These are phyloP conservation scores for Manihot esculenta DNA, from an alignment of 441 rosid genomes.

Conservation along the genomic window DNA sequence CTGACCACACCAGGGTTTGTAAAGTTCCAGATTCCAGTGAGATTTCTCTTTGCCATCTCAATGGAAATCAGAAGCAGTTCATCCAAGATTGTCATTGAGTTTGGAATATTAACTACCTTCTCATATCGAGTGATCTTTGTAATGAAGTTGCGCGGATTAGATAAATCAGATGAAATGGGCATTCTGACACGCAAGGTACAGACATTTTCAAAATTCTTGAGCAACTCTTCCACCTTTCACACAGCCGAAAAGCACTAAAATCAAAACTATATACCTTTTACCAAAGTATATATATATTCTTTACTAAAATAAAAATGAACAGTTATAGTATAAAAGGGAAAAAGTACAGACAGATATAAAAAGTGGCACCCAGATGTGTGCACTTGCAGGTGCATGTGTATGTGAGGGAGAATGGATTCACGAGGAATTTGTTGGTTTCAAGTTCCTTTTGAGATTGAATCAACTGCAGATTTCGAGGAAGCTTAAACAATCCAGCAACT, in stretches of 20 bases:
- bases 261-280: background rate
- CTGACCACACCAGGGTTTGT: slow-evolving; percentile 89
- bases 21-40: slow-evolving; percentile 87
- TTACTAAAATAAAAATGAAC: background rate
- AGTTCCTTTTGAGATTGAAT: too few relatives aligned
- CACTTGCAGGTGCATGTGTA: too few relatives aligned
- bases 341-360: too few relatives aligned
- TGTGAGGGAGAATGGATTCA: too few relatives aligned
- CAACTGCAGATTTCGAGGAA: too few relatives aligned
- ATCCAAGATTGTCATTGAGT: slow-evolving; percentile 90
- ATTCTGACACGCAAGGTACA: slow-evolving; percentile 83
- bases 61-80: slow-evolving; percentile 84
- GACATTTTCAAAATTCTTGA: slow-evolving; percentile 79
- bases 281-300: background rate
- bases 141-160: slow-evolving; percentile 88
- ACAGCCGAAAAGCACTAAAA: slow-evolving; percentile 1
- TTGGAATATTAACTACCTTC: slow-evolving; percentile 86
- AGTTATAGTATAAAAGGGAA: too few relatives aligned
- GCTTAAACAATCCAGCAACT: too few relatives aligned
- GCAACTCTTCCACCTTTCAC: slow-evolving; percentile 74
- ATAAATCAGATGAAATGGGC: slow-evolving; percentile 83
- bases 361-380: too few relatives aligned
- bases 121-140: slow-evolving; percentile 80
- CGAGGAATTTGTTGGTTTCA: too few relatives aligned
- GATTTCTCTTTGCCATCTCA: slow-evolving; percentile 94